Conservation (phyloP, 768 basidiomycete species). For the Agrocybe chaxingu region DNA sequence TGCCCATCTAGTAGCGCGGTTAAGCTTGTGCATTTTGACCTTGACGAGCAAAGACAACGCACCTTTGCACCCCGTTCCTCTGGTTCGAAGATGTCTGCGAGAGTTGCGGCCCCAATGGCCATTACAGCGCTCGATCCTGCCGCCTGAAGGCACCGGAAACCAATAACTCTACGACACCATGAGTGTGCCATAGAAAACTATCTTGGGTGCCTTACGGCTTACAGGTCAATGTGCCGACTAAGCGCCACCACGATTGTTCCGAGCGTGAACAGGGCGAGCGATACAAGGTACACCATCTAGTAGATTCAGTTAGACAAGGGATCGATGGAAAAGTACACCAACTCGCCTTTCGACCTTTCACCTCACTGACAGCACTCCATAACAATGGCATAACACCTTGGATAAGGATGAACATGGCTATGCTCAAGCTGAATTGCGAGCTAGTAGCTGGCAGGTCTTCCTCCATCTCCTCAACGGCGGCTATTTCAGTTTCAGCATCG, state of each 20-base stretch:
- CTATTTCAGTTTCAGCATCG: conserved; percentile 27
- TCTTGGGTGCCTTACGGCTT: conserved; percentile 13
- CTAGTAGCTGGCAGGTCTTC: conserved; percentile 55
- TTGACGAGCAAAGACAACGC: not conserved
- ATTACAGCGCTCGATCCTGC: conserved; percentile 67
- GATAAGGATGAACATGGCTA: conserved; percentile 70
- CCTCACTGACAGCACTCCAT: conserved; percentile 71
- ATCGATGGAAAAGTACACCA: not conserved
- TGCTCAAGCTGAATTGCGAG: conserved; percentile 60
- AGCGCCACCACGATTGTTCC: conserved; percentile 56
- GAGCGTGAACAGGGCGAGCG: conserved; percentile 48
- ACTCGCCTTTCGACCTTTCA: conserved; percentile 69
- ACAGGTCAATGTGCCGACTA: conserved; percentile 41
- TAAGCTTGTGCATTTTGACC: not conserved
- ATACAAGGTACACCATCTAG: conserved; percentile 51
- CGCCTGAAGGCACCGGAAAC: conserved; percentile 68
- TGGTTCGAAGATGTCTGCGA: conserved; percentile 78
- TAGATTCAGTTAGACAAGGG: not conserved
- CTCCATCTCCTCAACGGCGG: conserved; percentile 61
- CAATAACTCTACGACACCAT: conserved; percentile 44
- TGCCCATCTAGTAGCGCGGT: conserved; percentile 50
- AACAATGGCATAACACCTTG: conserved; percentile 67
- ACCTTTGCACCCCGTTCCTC: conserved; percentile 68
- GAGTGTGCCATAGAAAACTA: not conserved
- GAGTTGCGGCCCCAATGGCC: conserved; percentile 70